Evolutionary conservation across 2,329 filamentous ascomycete genomes (phyloP), one percentile per base, ranked within the genome.

Genomic region (Calonectria ilicicola): DNA sequence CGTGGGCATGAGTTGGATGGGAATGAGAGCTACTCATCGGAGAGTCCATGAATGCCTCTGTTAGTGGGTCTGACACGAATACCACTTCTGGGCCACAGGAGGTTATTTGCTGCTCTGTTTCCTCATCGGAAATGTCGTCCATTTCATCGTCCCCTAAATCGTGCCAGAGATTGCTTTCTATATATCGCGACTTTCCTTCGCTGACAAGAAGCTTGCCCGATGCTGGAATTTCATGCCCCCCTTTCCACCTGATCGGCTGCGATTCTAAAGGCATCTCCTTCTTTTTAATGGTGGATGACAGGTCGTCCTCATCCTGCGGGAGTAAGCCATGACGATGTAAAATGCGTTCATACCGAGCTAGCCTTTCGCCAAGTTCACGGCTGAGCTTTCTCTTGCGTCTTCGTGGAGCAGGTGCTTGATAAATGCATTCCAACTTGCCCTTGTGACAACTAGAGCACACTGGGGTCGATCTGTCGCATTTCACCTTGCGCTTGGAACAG

Each of bases 311-410:
- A 17, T 40, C 21, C 19, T 40, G 53, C n/a, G 53, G 53, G 5
- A 85, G 72, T 21, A 86, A 75, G 12, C 81, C 81, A 66, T 87
- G 78, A 14, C 83, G 72, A 1, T 75, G 75, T 8, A 87, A 77
- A 5, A 86, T 81, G 23, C 78, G 75, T 73, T 87, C 85, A 62
- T 87, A 86, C 9, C 79, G 80, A 5, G 83, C 82, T 2, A 86
- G 78, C 29, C 78, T 79, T 64, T 86, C 83, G n/a, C 80, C 72
- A 8, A 81, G 40, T 38, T 80, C 81, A 32, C 81, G 80, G 49
- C 74, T 79, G 23, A 77, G 77, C 63, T 83, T 83, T 46, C 83
- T 79, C 74, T 86, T 87, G 26, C 84, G 80, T 67, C 81, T 81
- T 14, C 84, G 82, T 21, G 84, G 83, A 4, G 77, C 76, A 2